Conservation (phyloP, 495 filamentous ascomycete genomes). For the Opeltia flavorubescens region DNA sequence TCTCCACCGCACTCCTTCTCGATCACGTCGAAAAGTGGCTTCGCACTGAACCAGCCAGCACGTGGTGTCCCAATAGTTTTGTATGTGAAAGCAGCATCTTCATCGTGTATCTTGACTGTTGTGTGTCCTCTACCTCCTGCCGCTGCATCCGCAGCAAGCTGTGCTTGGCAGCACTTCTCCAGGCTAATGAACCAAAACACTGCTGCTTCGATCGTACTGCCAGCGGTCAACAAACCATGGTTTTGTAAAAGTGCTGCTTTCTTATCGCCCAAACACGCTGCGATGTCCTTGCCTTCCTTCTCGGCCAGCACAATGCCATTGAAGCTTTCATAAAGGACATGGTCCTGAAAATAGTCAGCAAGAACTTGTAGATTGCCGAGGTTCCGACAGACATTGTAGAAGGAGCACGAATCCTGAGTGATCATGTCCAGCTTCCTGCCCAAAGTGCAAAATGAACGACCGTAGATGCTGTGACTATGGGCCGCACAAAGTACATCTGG, state of each 20-base stretch:
- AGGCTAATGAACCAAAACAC: conserved; percentile 66
- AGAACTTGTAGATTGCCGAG: neutral
- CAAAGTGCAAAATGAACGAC: conserved; percentile 51
- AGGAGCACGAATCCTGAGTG: conserved; percentile 57
- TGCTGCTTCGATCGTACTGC: conserved; percentile 39
- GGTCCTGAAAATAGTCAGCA: conserved; percentile 30
- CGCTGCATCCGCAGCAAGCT: conserved; percentile 63
- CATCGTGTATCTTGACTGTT: conserved; percentile 53
- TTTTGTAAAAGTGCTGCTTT: conserved; percentile 63
- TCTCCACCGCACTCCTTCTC: conserved; percentile 47
- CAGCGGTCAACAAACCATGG: conserved; percentile 47
- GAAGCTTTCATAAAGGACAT: conserved; percentile 50
- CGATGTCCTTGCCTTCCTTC: conserved; percentile 57
- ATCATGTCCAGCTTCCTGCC: conserved; percentile 57
- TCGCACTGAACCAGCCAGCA: conserved; percentile 59
- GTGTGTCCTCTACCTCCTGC: conserved; percentile 46
- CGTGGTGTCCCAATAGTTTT: conserved; percentile 45
- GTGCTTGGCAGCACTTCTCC: conserved; percentile 63
- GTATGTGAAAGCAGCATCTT: conserved; percentile 54
- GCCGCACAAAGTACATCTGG: conserved; percentile 62
- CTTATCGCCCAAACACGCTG: conserved; percentile 43
- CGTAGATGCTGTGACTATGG: conserved; percentile 59
- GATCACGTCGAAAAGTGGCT: conserved; percentile 62
- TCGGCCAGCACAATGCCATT: conserved; percentile 59
- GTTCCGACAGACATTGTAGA: conserved; percentile 34